A percentile compares a stretch with the other conserved stretches of the same genome.
Conservation (phyloP, 2,329 filamentous ascomycete genomes). For the Scytalidium lignicola region DNA sequence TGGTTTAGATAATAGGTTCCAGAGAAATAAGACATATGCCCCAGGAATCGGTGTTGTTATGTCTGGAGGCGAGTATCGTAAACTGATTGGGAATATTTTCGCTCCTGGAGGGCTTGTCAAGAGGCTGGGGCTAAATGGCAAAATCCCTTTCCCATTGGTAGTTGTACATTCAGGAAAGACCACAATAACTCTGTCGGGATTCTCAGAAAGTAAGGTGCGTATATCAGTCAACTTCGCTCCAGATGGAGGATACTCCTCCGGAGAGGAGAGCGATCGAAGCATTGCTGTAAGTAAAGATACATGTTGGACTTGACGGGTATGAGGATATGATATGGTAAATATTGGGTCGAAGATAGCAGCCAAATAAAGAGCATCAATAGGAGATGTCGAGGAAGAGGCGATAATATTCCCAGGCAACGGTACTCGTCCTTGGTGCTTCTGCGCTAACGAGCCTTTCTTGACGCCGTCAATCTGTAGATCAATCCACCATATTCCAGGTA, state of each 20-base stretch:
- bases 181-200: constrained; percentile 73
- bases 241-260: constrained; percentile 41
- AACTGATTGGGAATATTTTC: constrained; percentile 83
- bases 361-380: constrained; percentile 88
- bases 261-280: constrained; percentile 61
- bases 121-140: constrained; percentile 76
- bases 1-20: constrained; percentile 77
- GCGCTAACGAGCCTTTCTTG: constrained; percentile 79
- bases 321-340: constrained; percentile 81
- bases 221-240: constrained; percentile 53
- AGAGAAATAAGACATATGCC: constrained; percentile 68
- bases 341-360: constrained; percentile 94
- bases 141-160: constrained; percentile 85
- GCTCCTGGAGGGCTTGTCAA: constrained; percentile 60
- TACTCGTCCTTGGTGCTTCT: constrained; percentile 67
- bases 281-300: constrained; percentile 76
- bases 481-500: constrained; percentile 96
- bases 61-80: constrained; percentile 84
- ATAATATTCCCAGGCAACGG: constrained; percentile 79
- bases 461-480: constrained; percentile 98
- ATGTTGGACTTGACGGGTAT: constrained; percentile 65
- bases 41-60: constrained; percentile 86
- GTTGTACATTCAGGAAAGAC: constrained; percentile 94
- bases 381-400: constrained; percentile 85
- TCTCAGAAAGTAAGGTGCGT: constrained; percentile 54